These are phyloP conservation scores for Penicillium salamii DNA, from an alignment of 495 filamentous ascomycete species.

Conservation along the genomic window DNA sequence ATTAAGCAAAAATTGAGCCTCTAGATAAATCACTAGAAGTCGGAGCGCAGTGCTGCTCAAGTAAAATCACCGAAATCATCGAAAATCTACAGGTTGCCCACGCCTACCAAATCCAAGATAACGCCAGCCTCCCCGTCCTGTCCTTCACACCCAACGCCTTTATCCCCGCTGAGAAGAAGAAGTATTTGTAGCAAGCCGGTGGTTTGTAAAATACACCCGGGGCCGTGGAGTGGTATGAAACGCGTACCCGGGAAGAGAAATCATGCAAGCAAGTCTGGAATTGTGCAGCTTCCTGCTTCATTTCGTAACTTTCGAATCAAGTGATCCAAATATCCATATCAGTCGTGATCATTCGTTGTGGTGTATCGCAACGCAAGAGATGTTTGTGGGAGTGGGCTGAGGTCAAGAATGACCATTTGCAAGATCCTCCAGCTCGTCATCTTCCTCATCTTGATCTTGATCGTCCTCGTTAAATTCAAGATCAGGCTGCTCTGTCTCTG, in stretches of 20 bases:
- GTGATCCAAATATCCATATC: not conserved
- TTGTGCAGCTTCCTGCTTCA: not conserved
- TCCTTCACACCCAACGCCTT: not conserved
- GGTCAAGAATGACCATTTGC: not conserved
- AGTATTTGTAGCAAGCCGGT: not conserved
- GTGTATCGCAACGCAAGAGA: no score
- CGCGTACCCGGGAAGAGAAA: no score
- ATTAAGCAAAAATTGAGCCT: no score
- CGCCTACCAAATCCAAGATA: not conserved
- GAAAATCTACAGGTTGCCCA: not conserved
- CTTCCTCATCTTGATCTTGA: slow-evolving; percentile 3
- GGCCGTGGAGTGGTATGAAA: no score
- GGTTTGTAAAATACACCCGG: no score
- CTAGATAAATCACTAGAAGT: no score
- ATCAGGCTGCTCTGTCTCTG: not conserved
- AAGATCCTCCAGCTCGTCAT: slow-evolving; percentile 7
- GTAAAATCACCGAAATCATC: no score
- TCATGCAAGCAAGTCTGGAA: no score
- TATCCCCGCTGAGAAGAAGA: not conserved
- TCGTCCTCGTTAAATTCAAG: slow-evolving; percentile 1
- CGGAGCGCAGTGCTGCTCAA: no score
- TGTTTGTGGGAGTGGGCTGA: not conserved
- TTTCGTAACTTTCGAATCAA: not conserved
- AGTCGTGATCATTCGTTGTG: not conserved
- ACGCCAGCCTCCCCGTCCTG: not conserved